phyloP scores from a whole-genome alignment of 345 rosid genomes.

The Melastoma malabathricum region DNA sequence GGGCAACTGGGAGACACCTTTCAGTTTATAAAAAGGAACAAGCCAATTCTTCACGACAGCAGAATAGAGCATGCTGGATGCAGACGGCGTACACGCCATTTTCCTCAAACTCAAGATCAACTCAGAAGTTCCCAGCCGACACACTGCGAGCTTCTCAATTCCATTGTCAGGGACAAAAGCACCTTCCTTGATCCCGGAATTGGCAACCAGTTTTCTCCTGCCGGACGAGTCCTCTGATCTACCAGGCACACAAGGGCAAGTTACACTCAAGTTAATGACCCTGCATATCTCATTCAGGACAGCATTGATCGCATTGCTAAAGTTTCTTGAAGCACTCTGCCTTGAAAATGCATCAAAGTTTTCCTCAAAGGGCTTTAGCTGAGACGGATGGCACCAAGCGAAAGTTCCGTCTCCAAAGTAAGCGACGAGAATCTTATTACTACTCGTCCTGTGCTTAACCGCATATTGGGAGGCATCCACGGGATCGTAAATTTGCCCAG shows the following conservation, averaged over 20 bases:
- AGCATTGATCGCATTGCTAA: constrained; percentile 35
- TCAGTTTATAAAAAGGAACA: constrained; percentile 49
- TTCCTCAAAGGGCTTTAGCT: constrained; percentile 67
- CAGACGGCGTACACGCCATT: constrained; percentile 24
- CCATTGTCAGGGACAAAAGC: constrained; percentile 48
- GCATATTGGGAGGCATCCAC: constrained; percentile 67
- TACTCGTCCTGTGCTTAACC: constrained; percentile 31
- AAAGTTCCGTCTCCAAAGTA: constrained; percentile 82
- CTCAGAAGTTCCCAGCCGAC: constrained; percentile 33
- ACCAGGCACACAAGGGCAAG: constrained; percentile 41
- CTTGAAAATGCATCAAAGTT: constrained; percentile 46
- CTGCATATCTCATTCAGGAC: constrained; percentile 55
- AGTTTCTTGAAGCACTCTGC: constrained; percentile 42
- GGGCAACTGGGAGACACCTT: constrained; percentile 34
- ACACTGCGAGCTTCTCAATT: constrained; percentile 28
- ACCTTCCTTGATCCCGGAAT: constrained; percentile 65
- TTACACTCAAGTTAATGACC: constrained; percentile 43
- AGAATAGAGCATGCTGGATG: constrained; percentile 29
- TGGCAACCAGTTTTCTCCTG: constrained; percentile 15
- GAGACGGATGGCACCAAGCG: constrained; percentile 79
- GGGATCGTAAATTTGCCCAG: constrained; percentile 73
- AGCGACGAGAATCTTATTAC: constrained; percentile 51
- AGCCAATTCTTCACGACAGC: constrained; percentile 47
- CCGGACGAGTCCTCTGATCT: constrained; percentile 18
- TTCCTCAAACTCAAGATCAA: constrained; percentile 34